phyloP scores from a whole-genome alignment of 257 asterid species.

The Euphrasia confusa region DNA sequence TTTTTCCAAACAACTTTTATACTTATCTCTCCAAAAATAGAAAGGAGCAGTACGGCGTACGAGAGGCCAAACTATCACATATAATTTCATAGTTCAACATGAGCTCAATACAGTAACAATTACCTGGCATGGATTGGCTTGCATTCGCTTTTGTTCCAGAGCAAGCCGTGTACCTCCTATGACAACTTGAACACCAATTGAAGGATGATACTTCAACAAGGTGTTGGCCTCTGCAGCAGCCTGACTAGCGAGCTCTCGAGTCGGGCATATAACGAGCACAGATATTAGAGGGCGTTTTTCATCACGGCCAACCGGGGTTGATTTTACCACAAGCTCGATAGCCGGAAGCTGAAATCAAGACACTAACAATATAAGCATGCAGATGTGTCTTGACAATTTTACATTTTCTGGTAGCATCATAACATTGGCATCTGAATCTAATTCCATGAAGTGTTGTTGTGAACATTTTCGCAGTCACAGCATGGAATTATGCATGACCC shows the following conservation, averaged over 20 bases:
- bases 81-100: background rate
- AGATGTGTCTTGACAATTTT: background rate
- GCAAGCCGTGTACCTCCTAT: slow-evolving; percentile 91
- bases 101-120: slow-evolving; percentile 2
- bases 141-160: slow-evolving; percentile 86
- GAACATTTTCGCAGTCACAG: background rate
- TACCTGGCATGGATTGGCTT: slow-evolving; percentile 96
- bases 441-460: background rate
- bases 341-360: slow-evolving; percentile 83
- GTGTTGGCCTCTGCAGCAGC: slow-evolving; percentile 91
- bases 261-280: slow-evolving; percentile 92
- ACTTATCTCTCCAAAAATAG: too few species aligned
- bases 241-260: slow-evolving; percentile 93
- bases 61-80: too few species aligned
- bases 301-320: slow-evolving; percentile 46
- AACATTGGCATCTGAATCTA: background rate
- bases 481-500: background rate
- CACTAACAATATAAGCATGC: slow-evolving; percentile 20
- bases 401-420: background rate
- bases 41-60: too few species aligned
- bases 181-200: slow-evolving; percentile 95
- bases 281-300: slow-evolving; percentile 65
- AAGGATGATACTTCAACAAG: slow-evolving; percentile 83
- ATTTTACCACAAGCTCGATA: slow-evolving; percentile 69
- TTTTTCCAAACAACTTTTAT: too few species aligned